Conservation (phyloP, 164 flowering plant genomes). For the Chimonanthus praecox region DNA sequence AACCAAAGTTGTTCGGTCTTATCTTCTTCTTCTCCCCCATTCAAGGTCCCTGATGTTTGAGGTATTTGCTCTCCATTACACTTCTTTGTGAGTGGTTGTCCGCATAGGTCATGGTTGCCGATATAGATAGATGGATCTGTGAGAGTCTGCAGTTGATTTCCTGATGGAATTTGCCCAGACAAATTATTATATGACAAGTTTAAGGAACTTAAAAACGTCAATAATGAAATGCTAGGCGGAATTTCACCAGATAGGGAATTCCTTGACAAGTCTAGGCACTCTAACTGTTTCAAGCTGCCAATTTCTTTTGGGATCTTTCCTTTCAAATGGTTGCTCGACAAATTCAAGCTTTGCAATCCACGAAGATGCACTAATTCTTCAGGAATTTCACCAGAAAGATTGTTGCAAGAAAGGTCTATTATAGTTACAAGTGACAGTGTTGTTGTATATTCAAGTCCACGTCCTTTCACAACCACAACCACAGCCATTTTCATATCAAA, state of each 20-base stretch:
- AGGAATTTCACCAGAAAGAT: conserved; percentile 5
- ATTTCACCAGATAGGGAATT: not conserved
- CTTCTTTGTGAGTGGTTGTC: not conserved
- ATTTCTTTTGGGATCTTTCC: not conserved
- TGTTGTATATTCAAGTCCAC: not conserved
- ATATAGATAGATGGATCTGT: not conserved
- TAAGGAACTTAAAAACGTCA: not conserved
- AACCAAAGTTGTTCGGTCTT: not conserved
- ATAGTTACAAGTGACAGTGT: not conserved
- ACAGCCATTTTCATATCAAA: no score
- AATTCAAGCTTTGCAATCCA: not conserved
- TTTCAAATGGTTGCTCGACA: not conserved
- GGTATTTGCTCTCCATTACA: not conserved
- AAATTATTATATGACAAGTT: conserved; percentile 8
- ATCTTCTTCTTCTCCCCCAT: not conserved
- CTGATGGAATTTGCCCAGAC: not conserved
- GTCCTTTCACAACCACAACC: not conserved
- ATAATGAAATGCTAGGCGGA: not conserved
- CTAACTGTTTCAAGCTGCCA: not conserved
- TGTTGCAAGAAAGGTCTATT: conserved; percentile 4
- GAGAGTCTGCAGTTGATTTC: not conserved
- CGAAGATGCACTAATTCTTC: not conserved
- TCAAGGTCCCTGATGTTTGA: not conserved
- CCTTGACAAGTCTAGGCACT: conserved; percentile 3
- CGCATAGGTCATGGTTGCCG: not conserved